A percentile compares a stretch with the other conserved stretches of the same genome.
Evolutionary conservation across 768 basidiomycete species (phyloP).

Genomic region (Rhodotorula babjevae): DNA sequence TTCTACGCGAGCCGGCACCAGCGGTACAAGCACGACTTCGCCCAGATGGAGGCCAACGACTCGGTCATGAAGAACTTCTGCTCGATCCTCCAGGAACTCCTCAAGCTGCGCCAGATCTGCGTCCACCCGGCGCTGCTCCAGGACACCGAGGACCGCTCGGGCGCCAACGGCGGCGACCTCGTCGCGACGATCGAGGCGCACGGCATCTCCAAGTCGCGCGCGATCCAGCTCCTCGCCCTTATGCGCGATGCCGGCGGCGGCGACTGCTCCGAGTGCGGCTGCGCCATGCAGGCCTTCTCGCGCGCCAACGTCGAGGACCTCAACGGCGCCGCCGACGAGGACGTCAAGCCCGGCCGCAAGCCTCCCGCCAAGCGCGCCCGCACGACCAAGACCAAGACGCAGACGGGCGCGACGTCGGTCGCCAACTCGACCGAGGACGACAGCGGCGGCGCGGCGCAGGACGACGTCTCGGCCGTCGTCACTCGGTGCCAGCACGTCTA

Average conservation of each 20-base stretch:
- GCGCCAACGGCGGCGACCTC: conserved; percentile 58
- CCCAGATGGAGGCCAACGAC: conserved; percentile 75
- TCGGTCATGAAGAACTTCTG: conserved; percentile 98
- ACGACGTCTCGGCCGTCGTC: conserved; percentile 54
- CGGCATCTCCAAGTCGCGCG: conserved; percentile 68
- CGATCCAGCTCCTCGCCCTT: conserved; percentile 75
- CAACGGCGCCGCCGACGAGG: conserved; percentile 7
- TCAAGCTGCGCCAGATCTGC: conserved; percentile 94
- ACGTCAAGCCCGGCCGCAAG: conserved; percentile 8
- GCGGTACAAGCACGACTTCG: conserved; percentile 88
- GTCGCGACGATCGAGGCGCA: conserved; percentile 68
- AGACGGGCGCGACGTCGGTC: conserved; percentile 14
- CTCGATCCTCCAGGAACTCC: conserved; percentile 90
- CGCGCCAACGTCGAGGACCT: conserved; percentile 21
- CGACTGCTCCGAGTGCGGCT: conserved; percentile 81
- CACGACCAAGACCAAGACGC: neutral
- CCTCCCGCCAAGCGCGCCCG: neutral
- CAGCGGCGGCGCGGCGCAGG: neutral
- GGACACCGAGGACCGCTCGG: conserved; percentile 49
- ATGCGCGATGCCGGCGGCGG: conserved; percentile 80
- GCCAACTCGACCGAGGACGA: conserved; percentile 29
- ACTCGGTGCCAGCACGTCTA: conserved; percentile 93
- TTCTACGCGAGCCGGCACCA: conserved; percentile 85
- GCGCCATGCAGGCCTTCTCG: conserved; percentile 59
- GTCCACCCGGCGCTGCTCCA: conserved; percentile 86